These are phyloP conservation scores for Fusarium musae DNA, from an alignment of 2,329 filamentous ascomycete species.

Conservation along the genomic window DNA sequence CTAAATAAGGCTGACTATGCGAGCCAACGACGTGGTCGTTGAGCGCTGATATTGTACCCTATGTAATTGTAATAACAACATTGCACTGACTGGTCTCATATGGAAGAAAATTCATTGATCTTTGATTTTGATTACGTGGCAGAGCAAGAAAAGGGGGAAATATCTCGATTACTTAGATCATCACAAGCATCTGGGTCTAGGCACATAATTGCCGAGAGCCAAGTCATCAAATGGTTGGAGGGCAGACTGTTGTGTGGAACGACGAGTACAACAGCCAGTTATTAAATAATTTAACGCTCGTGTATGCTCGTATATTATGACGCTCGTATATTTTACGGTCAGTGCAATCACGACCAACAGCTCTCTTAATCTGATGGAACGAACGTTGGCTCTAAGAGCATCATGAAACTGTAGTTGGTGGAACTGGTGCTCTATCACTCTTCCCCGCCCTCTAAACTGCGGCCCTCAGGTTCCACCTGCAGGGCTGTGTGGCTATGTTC, in stretches of 20 bases:
- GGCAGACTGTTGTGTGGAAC: background rate
- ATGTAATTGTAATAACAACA: background rate
- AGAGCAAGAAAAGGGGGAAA: background rate
- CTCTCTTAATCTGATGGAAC: background rate
- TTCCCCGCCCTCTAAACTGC: constrained; percentile 33
- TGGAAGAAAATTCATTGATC: background rate
- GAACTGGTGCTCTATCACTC: constrained; percentile 1
- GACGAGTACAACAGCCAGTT: background rate
- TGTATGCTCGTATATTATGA: background rate
- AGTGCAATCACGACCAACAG: constrained; percentile 1
- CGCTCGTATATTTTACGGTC: background rate
- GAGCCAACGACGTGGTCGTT: background rate
- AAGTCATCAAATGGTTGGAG: constrained; percentile 9
- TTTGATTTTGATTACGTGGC: background rate
- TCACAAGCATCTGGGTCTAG: constrained; percentile 7
- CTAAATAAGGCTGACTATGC: background rate
- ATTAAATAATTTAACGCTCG: background rate
- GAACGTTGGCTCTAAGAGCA: constrained; percentile 29
- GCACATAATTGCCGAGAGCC: constrained; percentile 26
- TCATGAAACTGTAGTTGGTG: constrained; percentile 37
- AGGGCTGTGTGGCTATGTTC: constrained; percentile 45
- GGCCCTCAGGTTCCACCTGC: constrained; percentile 34
- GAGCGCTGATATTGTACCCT: background rate
- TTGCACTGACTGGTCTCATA: background rate
- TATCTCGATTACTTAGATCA: background rate